A percentile compares a stretch with the other conserved stretches of the same genome.
Evolutionary conservation across 441 rosid genomes (phyloP).

Genomic region (Cnidoscolus chayamansa): DNA sequence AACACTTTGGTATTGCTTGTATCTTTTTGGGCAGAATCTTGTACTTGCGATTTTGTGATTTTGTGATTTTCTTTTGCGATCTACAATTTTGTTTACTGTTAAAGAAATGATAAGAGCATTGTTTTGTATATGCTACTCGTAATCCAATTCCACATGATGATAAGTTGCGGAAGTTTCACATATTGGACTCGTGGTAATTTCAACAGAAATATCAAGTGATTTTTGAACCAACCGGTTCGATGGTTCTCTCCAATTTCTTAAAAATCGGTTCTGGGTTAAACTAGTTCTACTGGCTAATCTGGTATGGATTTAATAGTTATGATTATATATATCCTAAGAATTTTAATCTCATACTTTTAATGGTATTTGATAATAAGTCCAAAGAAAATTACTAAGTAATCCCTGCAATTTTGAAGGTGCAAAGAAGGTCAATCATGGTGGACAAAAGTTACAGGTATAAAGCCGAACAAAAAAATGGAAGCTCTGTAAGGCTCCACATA

Average conservation of each 20-base stretch:
- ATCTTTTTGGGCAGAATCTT: conserved; percentile 10
- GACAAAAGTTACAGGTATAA: too few relatives aligned
- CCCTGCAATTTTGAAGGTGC: too few relatives aligned
- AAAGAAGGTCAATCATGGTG: too few relatives aligned
- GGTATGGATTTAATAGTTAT: too few relatives aligned
- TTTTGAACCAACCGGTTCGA: neutral
- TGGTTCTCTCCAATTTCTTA: too few relatives aligned
- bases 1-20: too few relatives aligned
- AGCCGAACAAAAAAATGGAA: conserved; percentile 93
- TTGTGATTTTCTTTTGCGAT: too few relatives aligned
- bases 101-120: conserved; percentile 2
- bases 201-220: neutral
- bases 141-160: neutral
- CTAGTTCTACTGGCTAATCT: too few relatives aligned
- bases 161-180: conserved; percentile 8
- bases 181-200: conserved; percentile 11
- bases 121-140: conserved; percentile 23
- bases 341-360: too few relatives aligned
- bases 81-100: conserved; percentile 26
- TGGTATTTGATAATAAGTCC: too few relatives aligned
- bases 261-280: conserved; percentile 27
- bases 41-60: conserved; percentile 11
- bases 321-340: too few relatives aligned
- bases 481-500: conserved; percentile 57
- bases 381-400: too few relatives aligned